Base-by-base conservation (phyloP, 1,139 yeast genomes). In the Saccharomyces uvarum region DNA sequence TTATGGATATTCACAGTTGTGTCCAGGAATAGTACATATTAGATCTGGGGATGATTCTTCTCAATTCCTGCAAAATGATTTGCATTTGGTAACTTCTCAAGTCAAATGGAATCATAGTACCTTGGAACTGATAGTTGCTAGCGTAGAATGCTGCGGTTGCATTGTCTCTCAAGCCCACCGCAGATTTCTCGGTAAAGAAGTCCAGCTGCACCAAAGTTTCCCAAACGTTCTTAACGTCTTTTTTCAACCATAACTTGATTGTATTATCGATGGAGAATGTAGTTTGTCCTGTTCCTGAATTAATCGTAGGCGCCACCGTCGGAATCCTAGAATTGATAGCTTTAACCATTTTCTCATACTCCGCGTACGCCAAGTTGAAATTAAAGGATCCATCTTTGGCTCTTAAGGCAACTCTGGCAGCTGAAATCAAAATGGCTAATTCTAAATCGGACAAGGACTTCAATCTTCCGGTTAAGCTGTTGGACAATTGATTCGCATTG, bases 301-400 rank as follows among this genome's bases (percentile, higher is more conserved):
- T 65, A 38, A 68, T 68, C 19, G 74, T 74, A 9, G 75, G 67
- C 6, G 71, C 67, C 11, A 72, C 62, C 1, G 77, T 67, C 9
- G 77, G 73, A 13, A 75, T 72, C 26, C 78, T 71, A 27, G 77
- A 76, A 57, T 82, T 79, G 57, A 77, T 70, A 0, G 68, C 63
- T 56, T 79, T 78, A 49, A 83, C 75, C 76, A 83, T 77, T 1
- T 72, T 73, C n/a, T 70, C 67, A 68, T 89, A 93, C 68, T 93
- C 98, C 46, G 83, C 83, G 67, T 84, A 86, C 0, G 86, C 87
- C 58, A 89, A 74, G 61, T 86, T 88, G 70, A 90, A 85, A 67
- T 89, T 91, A 24, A 84, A 75, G 6, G 60, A 50, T 27, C 76
- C 81, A 14, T 82, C 71, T 38, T 80, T 83, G 41, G 78, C 78